Percentiles rank a stretch among this genome's conserved stretches.
Conservation (phyloP, 352 stramenopile genomes). For the Pythium coloratum region DNA sequence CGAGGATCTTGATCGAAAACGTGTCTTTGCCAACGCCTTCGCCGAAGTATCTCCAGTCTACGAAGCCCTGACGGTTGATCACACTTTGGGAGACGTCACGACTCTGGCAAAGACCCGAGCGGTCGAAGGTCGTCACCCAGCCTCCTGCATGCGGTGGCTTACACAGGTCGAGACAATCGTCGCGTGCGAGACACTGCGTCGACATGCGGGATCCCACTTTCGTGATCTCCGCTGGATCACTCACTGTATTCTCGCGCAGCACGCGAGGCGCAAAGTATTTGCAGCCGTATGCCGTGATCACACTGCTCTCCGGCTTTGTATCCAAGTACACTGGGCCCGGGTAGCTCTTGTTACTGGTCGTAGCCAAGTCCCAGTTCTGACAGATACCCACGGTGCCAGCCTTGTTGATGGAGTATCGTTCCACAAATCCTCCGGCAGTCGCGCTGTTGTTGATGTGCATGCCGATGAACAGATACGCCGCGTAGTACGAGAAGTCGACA, state of each 20-base stretch:
- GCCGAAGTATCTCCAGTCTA: slow-evolving; percentile 10
- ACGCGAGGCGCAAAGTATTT: background rate
- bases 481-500: slow-evolving; percentile 3
- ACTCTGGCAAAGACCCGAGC: slow-evolving; percentile 9
- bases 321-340: slow-evolving; percentile 10
- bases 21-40: slow-evolving; percentile 10
- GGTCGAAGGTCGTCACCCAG: slow-evolving; percentile 19
- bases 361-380: slow-evolving; percentile 22
- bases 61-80: slow-evolving; percentile 19
- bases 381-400: slow-evolving; percentile 10
- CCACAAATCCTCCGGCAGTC: slow-evolving; percentile 8
- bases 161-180: slow-evolving; percentile 15
- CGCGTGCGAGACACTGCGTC: slow-evolving; percentile 8
- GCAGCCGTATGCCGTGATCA: background rate
- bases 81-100: slow-evolving; percentile 1
- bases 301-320: background rate
- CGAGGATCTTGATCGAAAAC: slow-evolving; percentile 8
- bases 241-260: slow-evolving; percentile 5
- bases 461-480: slow-evolving; percentile 13
- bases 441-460: slow-evolving; percentile 26
- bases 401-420: slow-evolving; percentile 11
- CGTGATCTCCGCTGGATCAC: background rate
- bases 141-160: background rate
- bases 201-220: slow-evolving; percentile 7
- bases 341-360: slow-evolving; percentile 12